Conservation (phyloP, 2,329 filamentous ascomycete genomes). For the Claviceps sp. region DNA sequence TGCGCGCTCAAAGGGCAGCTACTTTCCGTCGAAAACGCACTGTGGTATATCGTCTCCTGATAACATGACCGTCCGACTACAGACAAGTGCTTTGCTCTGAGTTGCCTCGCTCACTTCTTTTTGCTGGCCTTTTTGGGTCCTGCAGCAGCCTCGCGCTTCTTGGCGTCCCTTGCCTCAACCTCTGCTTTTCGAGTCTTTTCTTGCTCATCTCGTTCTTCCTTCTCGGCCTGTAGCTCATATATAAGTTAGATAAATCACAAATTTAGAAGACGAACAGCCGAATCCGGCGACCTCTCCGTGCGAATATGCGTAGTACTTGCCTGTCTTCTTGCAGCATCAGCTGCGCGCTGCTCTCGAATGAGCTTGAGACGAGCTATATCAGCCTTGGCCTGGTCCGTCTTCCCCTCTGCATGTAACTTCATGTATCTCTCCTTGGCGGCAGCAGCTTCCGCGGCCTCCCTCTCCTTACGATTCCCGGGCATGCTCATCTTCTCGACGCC, state of each 20-base stretch:
- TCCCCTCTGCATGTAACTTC: conserved; percentile 85
- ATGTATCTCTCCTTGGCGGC: conserved; percentile 82
- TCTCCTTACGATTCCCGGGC: conserved; percentile 36
- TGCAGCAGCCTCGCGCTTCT: conserved; percentile 39
- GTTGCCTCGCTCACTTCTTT: conserved; percentile 26
- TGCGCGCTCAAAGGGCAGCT: not conserved
- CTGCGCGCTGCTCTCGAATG: conserved; percentile 75
- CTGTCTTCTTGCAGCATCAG: conserved; percentile 70
- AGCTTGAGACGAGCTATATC: conserved; percentile 73
- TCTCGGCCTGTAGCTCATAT: conserved; percentile 33
- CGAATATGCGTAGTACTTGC: conserved; percentile 27
- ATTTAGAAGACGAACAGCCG: not conserved
- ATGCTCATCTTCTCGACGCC: conserved; percentile 41
- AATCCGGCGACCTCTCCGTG: not conserved
- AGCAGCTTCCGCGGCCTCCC: conserved; percentile 70
- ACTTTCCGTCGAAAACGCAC: too few relatives aligned
- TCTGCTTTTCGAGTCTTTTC: conserved; percentile 35
- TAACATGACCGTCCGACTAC: not conserved
- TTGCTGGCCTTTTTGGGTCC: conserved; percentile 36
- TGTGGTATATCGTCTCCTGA: not conserved
- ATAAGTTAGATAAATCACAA: conserved; percentile 11
- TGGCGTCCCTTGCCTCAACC: conserved; percentile 41
- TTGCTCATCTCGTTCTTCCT: conserved; percentile 40
- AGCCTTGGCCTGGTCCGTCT: conserved; percentile 88
- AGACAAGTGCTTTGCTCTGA: not conserved